phyloP scores from a whole-genome alignment of 1,284 basidiomycete genomes.

The Sanghuangporus sanghuang region DNA sequence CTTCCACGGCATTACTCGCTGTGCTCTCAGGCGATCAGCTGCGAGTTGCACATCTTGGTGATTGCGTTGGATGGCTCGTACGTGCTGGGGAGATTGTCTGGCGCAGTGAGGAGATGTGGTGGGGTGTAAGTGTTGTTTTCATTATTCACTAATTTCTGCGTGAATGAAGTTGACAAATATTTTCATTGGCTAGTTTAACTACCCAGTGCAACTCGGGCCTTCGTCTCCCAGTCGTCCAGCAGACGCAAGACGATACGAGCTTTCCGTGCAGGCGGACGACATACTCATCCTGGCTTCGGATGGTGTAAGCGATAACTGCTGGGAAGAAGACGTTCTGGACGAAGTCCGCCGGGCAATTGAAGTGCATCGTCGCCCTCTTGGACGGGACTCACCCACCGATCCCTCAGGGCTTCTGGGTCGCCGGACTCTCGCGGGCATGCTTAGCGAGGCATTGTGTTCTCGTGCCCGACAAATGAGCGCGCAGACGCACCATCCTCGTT shows the following conservation, averaged over 20 bases:
- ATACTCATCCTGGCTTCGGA: slow-evolving; percentile 89
- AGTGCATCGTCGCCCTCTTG: slow-evolving; percentile 2
- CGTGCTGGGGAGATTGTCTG: slow-evolving; percentile 77
- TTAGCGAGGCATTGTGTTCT: slow-evolving; percentile 68
- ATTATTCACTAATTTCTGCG: slow-evolving; percentile 16
- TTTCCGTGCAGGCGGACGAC: slow-evolving; percentile 82
- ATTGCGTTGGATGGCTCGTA: slow-evolving; percentile 86
- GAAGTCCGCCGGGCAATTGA: slow-evolving; percentile 49
- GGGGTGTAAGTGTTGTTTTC: slow-evolving; percentile 46
- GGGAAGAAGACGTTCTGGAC: slow-evolving; percentile 92
- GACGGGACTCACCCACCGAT: slow-evolving; percentile 5
- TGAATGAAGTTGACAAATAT: background rate
- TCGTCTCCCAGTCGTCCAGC: slow-evolving; percentile 62
- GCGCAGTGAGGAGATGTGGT: slow-evolving; percentile 93
- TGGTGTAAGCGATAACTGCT: slow-evolving; percentile 91
- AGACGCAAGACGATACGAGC: slow-evolving; percentile 69
- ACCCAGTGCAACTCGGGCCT: slow-evolving; percentile 85
- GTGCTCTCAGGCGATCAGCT: slow-evolving; percentile 34
- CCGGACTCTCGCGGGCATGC: slow-evolving; percentile 56
- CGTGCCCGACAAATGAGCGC: slow-evolving; percentile 59
- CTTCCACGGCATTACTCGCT: slow-evolving; percentile 64
- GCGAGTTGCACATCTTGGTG: slow-evolving; percentile 81
- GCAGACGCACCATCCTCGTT: slow-evolving; percentile 24
- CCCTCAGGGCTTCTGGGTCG: slow-evolving; percentile 36
- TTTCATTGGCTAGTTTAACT: slow-evolving; percentile 65